These are phyloP conservation scores for Monosporascus sp. DNA, from an alignment of 2,329 filamentous ascomycete genomes.

Conservation along the genomic window DNA sequence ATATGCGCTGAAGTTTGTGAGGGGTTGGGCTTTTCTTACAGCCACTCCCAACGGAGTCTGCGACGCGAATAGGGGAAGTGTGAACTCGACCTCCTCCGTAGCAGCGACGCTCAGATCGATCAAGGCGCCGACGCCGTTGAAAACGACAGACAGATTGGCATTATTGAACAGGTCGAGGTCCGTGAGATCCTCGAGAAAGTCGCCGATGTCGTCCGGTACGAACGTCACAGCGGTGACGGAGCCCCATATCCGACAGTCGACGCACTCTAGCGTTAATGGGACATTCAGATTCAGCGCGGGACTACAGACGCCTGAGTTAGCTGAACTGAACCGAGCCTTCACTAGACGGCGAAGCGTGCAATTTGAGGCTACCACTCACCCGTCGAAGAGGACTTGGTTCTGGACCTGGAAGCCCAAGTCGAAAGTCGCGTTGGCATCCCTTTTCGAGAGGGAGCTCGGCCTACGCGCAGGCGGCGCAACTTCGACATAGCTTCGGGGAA, in stretches of 20 bases:
- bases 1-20: no score
- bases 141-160: slow-evolving; percentile 16
- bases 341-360: neutral
- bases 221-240: slow-evolving; percentile 15
- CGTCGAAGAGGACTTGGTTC: slow-evolving; percentile 14
- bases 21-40: slow-evolving; percentile 7
- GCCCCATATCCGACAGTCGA: slow-evolving; percentile 20
- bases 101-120: slow-evolving; percentile 17
- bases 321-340: neutral
- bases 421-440: slow-evolving; percentile 16
- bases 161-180: slow-evolving; percentile 17
- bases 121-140: slow-evolving; percentile 21
- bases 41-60: slow-evolving; percentile 19
- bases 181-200: slow-evolving; percentile 13
- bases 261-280: slow-evolving; percentile 15
- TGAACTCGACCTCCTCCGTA: slow-evolving; percentile 11
- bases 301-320: slow-evolving; percentile 1
- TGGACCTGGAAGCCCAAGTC: slow-evolving; percentile 12
- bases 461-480: slow-evolving; percentile 4
- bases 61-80: slow-evolving; percentile 15
- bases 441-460: slow-evolving; percentile 8
- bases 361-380: slow-evolving; percentile 11
- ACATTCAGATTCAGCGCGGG: slow-evolving; percentile 1
- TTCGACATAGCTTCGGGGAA: slow-evolving; percentile 8
- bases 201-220: slow-evolving; percentile 18